These are phyloP conservation scores for Beta lomatogona DNA, from an alignment of 179 eudicot species.

Conservation along the genomic window DNA sequence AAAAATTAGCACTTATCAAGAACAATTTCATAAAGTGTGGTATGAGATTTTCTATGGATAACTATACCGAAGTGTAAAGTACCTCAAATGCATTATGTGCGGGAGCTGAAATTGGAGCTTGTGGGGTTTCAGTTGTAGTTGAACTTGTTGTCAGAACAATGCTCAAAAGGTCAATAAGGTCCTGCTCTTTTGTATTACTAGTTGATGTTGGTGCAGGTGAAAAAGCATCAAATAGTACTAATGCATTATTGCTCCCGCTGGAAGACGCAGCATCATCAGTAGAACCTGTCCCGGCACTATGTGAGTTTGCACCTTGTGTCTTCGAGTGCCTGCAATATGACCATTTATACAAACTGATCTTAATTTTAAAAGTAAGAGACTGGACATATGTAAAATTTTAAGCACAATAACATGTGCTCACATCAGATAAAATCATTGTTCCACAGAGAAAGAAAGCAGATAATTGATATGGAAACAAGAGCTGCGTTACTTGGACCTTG, in stretches of 20 bases:
- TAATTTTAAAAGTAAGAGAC: neutral
- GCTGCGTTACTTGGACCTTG: no score
- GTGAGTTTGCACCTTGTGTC: slow-evolving; percentile 30
- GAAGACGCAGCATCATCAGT: slow-evolving; percentile 46
- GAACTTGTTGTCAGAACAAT: slow-evolving; percentile 58
- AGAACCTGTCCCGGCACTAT: slow-evolving; percentile 26
- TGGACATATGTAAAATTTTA: neutral
- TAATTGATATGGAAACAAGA: neutral
- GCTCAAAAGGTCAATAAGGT: slow-evolving; percentile 79
- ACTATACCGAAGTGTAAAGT: neutral
- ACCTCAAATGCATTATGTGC: slow-evolving; percentile 36
- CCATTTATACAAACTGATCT: slow-evolving; percentile 4
- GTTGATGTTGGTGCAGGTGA: slow-evolving; percentile 39
- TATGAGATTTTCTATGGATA: neutral
- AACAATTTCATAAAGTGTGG: no score
- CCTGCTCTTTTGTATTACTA: slow-evolving; percentile 58
- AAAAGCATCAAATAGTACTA: slow-evolving; percentile 62
- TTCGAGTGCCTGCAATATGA: slow-evolving; percentile 67
- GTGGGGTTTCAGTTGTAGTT: slow-evolving; percentile 45
- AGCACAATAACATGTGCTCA: neutral
- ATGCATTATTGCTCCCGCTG: slow-evolving; percentile 49
- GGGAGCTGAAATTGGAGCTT: slow-evolving; percentile 39
- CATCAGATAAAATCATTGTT: neutral
- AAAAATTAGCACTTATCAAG: neutral
- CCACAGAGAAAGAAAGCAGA: neutral